Conservation (phyloP, 805 yeast genomes). For the Candida sithepensis region DNA sequence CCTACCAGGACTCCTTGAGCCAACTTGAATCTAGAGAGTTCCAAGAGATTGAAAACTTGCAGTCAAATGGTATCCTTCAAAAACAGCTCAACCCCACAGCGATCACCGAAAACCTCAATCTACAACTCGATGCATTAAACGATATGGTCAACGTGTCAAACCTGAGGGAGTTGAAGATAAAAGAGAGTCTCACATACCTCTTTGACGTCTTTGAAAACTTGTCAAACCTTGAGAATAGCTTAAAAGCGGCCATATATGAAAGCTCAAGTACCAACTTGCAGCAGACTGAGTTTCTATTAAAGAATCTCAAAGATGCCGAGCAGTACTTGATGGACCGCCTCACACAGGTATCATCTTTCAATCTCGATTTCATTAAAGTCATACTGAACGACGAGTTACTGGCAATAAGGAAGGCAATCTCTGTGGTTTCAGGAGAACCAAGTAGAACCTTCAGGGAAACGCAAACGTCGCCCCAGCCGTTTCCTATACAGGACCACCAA, state of each 20-base stretch:
- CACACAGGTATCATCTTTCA: constrained; percentile 8
- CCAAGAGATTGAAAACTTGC: constrained; percentile 15
- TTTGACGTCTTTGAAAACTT: constrained; percentile 26
- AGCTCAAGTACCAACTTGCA: constrained; percentile 4
- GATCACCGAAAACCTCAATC: constrained; percentile 19
- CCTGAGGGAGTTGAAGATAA: constrained; percentile 16
- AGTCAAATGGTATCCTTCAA: constrained; percentile 9
- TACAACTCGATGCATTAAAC: constrained; percentile 25
- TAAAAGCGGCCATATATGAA: constrained; percentile 15
- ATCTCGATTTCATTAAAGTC: constrained; percentile 11
- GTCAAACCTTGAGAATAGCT: constrained; percentile 18
- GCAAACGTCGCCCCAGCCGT: neutral
- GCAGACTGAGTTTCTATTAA: constrained; percentile 15
- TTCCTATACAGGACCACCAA: neutral
- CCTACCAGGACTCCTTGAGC: constrained; percentile 35
- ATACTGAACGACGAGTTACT: constrained; percentile 24
- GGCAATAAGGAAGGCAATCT: constrained; percentile 23
- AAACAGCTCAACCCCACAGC: constrained; percentile 14
- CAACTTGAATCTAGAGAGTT: constrained; percentile 20
- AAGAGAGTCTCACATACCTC: constrained; percentile 23
- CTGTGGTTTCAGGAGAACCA: constrained; percentile 17
- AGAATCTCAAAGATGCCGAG: constrained; percentile 7
- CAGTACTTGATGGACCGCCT: constrained; percentile 14
- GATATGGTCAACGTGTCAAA: constrained; percentile 19
- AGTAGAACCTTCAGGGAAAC: neutral